Conservation (phyloP, 306 rosid genomes). For the Herpetospermum pedunculosum region DNA sequence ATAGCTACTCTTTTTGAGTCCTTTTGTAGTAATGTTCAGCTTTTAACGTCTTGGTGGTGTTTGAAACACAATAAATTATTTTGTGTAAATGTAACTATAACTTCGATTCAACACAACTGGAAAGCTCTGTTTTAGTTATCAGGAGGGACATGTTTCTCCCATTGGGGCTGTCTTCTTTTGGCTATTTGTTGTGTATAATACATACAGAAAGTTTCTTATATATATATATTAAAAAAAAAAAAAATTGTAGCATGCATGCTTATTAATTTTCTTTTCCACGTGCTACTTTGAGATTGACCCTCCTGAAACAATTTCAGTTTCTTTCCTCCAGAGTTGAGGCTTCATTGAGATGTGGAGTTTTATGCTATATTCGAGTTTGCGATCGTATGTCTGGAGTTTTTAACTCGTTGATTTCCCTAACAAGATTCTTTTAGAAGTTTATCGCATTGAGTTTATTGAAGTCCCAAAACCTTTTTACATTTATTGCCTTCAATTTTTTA, state of each 20-base stretch:
- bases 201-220: too few relatives aligned
- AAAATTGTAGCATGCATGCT: neutral
- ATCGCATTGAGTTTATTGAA: neutral
- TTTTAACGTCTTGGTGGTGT: too few relatives aligned
- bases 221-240: too few relatives aligned
- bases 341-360: neutral
- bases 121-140: too few relatives aligned
- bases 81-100: too few relatives aligned
- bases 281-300: neutral
- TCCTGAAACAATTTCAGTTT: neutral
- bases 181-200: too few relatives aligned
- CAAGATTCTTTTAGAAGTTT: neutral
- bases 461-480: neutral
- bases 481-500: neutral
- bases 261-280: neutral
- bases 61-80: too few relatives aligned
- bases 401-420: neutral
- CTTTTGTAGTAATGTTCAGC: too few relatives aligned
- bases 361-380: neutral
- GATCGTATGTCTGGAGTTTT: neutral
- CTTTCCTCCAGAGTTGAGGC: neutral
- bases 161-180: too few relatives aligned
- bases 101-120: too few relatives aligned
- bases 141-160: too few relatives aligned
- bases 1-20: too few relatives aligned